Conservation (phyloP, 768 basidiomycete species). For the Pulveroboletus ravenelii region DNA sequence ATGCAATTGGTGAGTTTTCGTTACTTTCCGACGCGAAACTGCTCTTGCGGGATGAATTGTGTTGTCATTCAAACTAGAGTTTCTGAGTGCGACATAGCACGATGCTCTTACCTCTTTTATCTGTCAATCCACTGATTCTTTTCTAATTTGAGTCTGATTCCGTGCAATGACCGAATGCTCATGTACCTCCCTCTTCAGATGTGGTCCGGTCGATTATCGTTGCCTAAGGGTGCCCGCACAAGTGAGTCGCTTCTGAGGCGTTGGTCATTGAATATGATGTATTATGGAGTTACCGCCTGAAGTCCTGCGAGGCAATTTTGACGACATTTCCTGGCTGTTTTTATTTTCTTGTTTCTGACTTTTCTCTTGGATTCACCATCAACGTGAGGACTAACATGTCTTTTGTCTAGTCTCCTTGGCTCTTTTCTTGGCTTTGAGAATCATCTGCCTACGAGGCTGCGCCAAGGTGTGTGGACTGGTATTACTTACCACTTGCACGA, state of each 20-base stretch:
- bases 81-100: constrained; percentile 68
- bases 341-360: constrained; percentile 55
- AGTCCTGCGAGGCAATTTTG: constrained; percentile 39
- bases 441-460: no score
- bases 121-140: constrained; percentile 61
- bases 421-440: not conserved
- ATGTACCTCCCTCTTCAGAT: constrained; percentile 5
- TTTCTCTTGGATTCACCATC: not conserved
- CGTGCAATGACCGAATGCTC: not conserved
- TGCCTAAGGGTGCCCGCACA: not conserved
- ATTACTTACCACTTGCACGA: not conserved
- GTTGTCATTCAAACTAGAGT: constrained; percentile 86
- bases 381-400: not conserved
- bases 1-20: constrained; percentile 6
- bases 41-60: constrained; percentile 45
- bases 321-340: constrained; percentile 79
- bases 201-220: not conserved
- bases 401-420: not conserved
- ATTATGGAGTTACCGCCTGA: constrained; percentile 88
- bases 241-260: constrained; percentile 5
- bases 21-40: constrained; percentile 5
- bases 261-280: constrained; percentile 3
- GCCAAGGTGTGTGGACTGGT: constrained; percentile 9
- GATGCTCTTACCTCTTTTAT: constrained; percentile 58
- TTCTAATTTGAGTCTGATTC: constrained; percentile 3